These are phyloP conservation scores for Pseudocercospora musae DNA, from an alignment of 2,329 filamentous ascomycete species.

Conservation along the genomic window DNA sequence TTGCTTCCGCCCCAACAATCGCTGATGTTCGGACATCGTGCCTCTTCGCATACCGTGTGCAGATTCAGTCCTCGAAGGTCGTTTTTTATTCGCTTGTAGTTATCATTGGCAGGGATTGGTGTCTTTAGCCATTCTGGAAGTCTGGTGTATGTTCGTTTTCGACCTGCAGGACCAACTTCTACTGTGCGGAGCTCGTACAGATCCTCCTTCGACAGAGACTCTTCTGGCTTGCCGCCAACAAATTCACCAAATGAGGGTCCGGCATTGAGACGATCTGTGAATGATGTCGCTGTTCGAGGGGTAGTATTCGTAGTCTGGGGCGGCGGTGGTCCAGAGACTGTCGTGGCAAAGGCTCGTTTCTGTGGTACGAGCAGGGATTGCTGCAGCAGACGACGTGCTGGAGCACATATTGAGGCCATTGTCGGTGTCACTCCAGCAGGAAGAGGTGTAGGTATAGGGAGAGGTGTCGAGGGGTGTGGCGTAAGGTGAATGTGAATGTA, in stretches of 20 bases:
- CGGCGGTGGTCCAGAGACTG: constrained; percentile 26
- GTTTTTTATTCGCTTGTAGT: constrained; percentile 92
- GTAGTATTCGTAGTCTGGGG: constrained; percentile 28
- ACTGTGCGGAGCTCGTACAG: constrained; percentile 61
- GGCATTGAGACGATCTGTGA: constrained; percentile 61
- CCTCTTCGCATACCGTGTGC: constrained; percentile 97
- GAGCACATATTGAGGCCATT: constrained; percentile 20
- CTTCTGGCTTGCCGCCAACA: constrained; percentile 44
- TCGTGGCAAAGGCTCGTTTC: constrained; percentile 44
- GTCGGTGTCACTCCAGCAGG: neutral
- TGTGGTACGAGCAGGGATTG: constrained; percentile 29
- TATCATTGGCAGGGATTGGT: constrained; percentile 78
- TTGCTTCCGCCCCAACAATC: constrained; percentile 94
- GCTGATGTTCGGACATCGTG: constrained; percentile 92
- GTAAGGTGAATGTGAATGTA: neutral
- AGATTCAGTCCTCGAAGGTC: constrained; percentile 85
- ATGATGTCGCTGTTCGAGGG: constrained; percentile 50
- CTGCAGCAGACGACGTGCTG: constrained; percentile 18
- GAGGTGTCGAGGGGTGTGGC: neutral
- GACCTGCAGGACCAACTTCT: constrained; percentile 58
- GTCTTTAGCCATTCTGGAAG: constrained; percentile 96
- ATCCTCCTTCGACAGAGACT: constrained; percentile 47
- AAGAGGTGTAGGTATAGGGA: neutral
- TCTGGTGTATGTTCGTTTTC: constrained; percentile 65
- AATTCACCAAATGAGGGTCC: constrained; percentile 65